These are phyloP conservation scores for Nannizziopsis barbatae DNA, from an alignment of 2,329 filamentous ascomycete genomes.

Conservation along the genomic window DNA sequence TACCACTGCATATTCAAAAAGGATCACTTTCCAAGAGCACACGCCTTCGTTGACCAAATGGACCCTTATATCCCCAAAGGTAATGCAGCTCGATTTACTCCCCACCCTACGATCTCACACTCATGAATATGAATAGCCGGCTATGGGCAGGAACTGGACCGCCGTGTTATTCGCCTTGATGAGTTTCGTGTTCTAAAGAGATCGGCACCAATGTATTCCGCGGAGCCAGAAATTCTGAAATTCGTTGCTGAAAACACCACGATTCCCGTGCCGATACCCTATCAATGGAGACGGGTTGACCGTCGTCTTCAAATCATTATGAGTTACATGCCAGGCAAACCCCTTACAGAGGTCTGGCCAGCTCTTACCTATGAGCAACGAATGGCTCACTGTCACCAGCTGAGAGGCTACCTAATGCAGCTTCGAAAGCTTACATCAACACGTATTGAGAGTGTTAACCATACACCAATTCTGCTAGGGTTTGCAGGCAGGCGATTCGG, in stretches of 20 bases:
- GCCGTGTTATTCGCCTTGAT: not conserved
- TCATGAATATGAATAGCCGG: not conserved
- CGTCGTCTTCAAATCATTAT: not conserved
- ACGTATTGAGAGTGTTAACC: conserved; percentile 2
- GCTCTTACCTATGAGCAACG: conserved; percentile 5
- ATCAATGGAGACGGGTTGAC: not conserved
- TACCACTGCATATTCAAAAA: too few species aligned
- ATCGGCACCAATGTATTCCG: not conserved
- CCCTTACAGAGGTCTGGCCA: conserved; percentile 1
- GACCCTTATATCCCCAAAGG: too few species aligned
- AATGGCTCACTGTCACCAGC: not conserved
- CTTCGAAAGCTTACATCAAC: not conserved
- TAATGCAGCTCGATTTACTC: not conserved
- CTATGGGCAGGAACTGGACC: not conserved
- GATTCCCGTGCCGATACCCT: conserved; percentile 5
- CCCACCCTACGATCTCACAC: not conserved
- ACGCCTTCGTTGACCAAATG: too few species aligned
- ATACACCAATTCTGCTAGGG: not conserved
- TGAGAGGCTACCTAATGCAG: conserved; percentile 1
- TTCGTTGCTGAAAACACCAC: not conserved
- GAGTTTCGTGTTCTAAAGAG: not conserved
- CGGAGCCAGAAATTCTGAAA: not conserved
- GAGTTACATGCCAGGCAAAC: conserved; percentile 2
- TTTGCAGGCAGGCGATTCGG: not conserved
- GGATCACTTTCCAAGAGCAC: too few species aligned